phyloP scores from a whole-genome alignment of 2,329 filamentous ascomycete genomes.

The Fusarium brachygibbosum region DNA sequence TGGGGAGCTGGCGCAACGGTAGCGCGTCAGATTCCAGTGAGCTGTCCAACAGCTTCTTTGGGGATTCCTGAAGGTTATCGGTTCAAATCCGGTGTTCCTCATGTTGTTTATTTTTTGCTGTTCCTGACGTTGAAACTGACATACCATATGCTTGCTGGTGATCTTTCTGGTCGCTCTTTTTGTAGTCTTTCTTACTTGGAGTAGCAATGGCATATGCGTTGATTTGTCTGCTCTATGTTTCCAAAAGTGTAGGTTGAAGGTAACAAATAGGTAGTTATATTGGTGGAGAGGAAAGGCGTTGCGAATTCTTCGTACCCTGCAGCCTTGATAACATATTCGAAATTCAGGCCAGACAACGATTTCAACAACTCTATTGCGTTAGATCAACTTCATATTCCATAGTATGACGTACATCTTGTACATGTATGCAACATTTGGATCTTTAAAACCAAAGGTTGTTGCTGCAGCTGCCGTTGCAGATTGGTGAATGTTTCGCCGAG shows the following conservation, averaged over 20 bases:
- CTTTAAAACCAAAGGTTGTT: background rate
- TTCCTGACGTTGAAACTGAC: background rate
- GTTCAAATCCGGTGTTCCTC: slow-evolving; percentile 27
- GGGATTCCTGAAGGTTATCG: slow-evolving; percentile 26
- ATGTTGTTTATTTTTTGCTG: slow-evolving; percentile 1
- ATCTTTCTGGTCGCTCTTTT: no score
- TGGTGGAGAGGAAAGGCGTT: background rate
- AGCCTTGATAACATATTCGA: background rate
- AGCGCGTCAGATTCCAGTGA: slow-evolving; percentile 15
- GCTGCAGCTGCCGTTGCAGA: background rate
- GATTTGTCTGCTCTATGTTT: background rate
- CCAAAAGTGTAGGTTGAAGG: background rate
- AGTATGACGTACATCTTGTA: background rate
- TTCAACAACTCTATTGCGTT: background rate
- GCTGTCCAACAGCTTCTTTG: slow-evolving; percentile 1
- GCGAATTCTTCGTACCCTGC: background rate
- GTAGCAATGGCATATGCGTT: background rate
- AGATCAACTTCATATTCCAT: background rate
- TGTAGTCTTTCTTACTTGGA: no score
- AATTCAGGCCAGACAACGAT: background rate
- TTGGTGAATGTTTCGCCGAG: background rate
- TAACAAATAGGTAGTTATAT: no score
- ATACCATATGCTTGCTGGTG: background rate
- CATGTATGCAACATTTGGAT: background rate
- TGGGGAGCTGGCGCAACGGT: slow-evolving; percentile 15